Evolutionary conservation across 2,329 filamentous ascomycete genomes (phyloP).

Genomic region (Talaromyces piceae): DNA sequence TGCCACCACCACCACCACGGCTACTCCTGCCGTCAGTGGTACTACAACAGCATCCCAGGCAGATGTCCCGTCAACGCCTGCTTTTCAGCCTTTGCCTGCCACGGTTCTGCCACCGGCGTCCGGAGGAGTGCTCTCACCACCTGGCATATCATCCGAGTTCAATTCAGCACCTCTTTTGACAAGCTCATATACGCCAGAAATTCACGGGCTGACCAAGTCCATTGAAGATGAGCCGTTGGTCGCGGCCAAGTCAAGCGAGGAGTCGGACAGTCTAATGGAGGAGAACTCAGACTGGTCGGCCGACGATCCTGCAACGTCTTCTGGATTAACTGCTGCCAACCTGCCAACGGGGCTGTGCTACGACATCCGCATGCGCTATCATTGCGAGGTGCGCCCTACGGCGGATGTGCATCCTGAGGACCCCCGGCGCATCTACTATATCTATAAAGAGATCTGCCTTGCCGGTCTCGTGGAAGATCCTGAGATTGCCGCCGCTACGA

Average conservation of each 20-base stretch:
- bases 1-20: no score
- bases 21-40: no score
- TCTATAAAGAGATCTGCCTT: constrained; percentile 80
- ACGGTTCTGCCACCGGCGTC: background rate
- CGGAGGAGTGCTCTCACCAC: background rate
- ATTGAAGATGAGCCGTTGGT: constrained; percentile 20
- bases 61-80: background rate
- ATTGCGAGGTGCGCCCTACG: constrained; percentile 68
- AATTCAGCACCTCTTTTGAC: background rate
- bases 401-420: constrained; percentile 86
- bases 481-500: constrained; percentile 34
- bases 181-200: background rate
- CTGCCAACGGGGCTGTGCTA: constrained; percentile 76
- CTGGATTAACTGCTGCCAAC: constrained; percentile 40
- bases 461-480: constrained; percentile 66
- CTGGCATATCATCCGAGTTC: background rate
- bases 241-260: constrained; percentile 14
- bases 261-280: constrained; percentile 29
- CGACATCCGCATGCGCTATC: constrained; percentile 91
- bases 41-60: background rate
- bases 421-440: constrained; percentile 82
- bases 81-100: background rate
- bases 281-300: constrained; percentile 37
- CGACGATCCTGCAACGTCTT: constrained; percentile 26
- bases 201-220: constrained; percentile 17